These are phyloP conservation scores for Pterocarpus santalinus DNA, from an alignment of 306 rosid species.

Conservation along the genomic window DNA sequence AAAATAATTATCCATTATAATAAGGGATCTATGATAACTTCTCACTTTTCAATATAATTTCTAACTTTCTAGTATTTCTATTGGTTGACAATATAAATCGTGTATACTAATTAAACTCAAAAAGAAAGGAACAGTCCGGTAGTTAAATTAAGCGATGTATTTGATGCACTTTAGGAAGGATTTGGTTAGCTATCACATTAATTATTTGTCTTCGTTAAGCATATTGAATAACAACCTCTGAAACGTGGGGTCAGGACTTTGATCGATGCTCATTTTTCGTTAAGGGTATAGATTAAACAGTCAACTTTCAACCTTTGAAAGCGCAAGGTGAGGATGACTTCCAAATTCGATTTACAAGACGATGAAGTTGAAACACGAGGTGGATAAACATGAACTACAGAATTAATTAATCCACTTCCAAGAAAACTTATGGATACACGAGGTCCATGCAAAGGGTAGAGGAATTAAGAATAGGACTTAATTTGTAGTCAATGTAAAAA, in stretches of 20 bases:
- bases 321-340: background rate
- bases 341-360: background rate
- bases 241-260: background rate
- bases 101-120: too few relatives aligned
- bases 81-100: too few relatives aligned
- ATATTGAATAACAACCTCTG: background rate
- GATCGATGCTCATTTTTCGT: background rate
- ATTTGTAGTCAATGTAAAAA: too few relatives aligned
- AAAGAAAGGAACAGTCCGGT: background rate
- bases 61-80: too few relatives aligned
- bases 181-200: background rate
- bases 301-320: background rate
- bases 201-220: background rate
- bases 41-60: too few relatives aligned
- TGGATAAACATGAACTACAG: background rate
- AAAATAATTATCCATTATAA: too few relatives aligned
- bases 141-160: background rate
- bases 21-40: too few relatives aligned
- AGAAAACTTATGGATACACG: background rate
- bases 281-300: background rate
- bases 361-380: background rate
- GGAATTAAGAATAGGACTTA: too few relatives aligned
- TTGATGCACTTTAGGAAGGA: background rate
- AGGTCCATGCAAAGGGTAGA: background rate
- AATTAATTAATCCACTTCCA: background rate